Evolutionary conservation across 1,284 basidiomycete genomes (phyloP).

Genomic region (Cystobasidium pallidum): DNA sequence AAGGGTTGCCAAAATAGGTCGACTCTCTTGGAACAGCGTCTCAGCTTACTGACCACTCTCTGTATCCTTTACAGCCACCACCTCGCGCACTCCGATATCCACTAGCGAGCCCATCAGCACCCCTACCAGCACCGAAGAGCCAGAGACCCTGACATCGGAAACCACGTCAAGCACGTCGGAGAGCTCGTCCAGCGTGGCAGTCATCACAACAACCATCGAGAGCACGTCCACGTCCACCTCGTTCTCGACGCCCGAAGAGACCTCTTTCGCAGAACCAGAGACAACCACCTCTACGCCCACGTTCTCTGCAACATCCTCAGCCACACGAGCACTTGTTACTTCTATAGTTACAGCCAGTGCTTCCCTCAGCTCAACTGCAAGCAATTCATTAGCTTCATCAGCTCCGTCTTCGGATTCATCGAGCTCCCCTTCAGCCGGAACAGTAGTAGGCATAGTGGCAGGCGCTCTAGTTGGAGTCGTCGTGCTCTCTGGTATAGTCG

Average conservation of each 20-base stretch:
- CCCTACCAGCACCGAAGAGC: neutral
- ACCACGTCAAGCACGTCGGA: slow-evolving; percentile 2
- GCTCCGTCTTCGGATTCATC: neutral
- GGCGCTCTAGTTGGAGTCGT: slow-evolving; percentile 56
- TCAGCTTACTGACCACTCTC: neutral
- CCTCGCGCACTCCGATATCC: neutral
- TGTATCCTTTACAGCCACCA: neutral
- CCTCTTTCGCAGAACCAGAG: slow-evolving; percentile 2
- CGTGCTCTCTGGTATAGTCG: slow-evolving; percentile 54
- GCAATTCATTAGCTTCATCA: slow-evolving; percentile 18
- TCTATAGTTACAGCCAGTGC: slow-evolving; percentile 42
- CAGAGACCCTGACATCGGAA: neutral
- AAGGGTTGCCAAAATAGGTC: too few relatives aligned
- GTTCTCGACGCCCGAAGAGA: slow-evolving; percentile 6
- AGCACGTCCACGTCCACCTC: slow-evolving; percentile 30
- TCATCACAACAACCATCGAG: slow-evolving; percentile 38
- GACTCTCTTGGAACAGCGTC: too few relatives aligned
- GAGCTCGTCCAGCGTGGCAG: slow-evolving; percentile 5
- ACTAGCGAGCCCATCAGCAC: neutral
- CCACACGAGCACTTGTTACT: slow-evolving; percentile 44
- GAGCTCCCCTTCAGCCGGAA: slow-evolving; percentile 51
- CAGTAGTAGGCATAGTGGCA: slow-evolving; percentile 57
- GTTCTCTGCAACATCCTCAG: slow-evolving; percentile 11
- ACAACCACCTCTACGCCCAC: slow-evolving; percentile 1
- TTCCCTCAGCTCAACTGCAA: slow-evolving; percentile 19